phyloP scores from a whole-genome alignment of 2,329 filamentous ascomycete genomes.

The Xylariaceae sp. region DNA sequence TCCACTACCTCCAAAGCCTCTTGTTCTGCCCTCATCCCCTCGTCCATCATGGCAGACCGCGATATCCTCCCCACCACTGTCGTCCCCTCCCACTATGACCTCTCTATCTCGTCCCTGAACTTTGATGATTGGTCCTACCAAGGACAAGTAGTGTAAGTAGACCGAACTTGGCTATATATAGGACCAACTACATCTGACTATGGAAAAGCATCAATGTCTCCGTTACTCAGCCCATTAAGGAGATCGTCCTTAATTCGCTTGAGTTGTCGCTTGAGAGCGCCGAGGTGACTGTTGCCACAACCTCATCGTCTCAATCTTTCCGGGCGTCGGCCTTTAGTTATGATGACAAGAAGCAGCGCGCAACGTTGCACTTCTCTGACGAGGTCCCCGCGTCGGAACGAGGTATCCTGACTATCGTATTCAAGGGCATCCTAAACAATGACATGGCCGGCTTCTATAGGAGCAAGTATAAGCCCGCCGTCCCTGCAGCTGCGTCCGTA shows the following conservation, averaged over 20 bases:
- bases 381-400: conserved; percentile 65
- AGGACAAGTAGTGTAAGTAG: conserved; percentile 64
- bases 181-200: conserved; percentile 4
- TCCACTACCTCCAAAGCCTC: conserved; percentile 26
- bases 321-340: conserved; percentile 69
- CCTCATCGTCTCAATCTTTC: conserved; percentile 52
- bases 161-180: background rate
- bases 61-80: conserved; percentile 61
- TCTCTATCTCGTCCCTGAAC: conserved; percentile 78
- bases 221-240: conserved; percentile 65
- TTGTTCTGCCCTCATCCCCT: conserved; percentile 33
- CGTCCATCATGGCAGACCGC: conserved; percentile 52
- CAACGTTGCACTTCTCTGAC: conserved; percentile 69
- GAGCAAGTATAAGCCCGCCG: conserved; percentile 83
- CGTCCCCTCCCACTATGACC: conserved; percentile 79
- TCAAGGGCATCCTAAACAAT: conserved; percentile 80
- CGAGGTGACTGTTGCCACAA: conserved; percentile 56
- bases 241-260: conserved; percentile 80
- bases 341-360: conserved; percentile 79
- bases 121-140: conserved; percentile 73
- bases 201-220: conserved; percentile 63
- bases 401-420: conserved; percentile 64
- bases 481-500: conserved; percentile 68
- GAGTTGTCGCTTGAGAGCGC: conserved; percentile 70
- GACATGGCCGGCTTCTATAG: conserved; percentile 92